These are phyloP conservation scores for Talaromyces sp. DNA, from an alignment of 2,329 filamentous ascomycete species.

Conservation along the genomic window DNA sequence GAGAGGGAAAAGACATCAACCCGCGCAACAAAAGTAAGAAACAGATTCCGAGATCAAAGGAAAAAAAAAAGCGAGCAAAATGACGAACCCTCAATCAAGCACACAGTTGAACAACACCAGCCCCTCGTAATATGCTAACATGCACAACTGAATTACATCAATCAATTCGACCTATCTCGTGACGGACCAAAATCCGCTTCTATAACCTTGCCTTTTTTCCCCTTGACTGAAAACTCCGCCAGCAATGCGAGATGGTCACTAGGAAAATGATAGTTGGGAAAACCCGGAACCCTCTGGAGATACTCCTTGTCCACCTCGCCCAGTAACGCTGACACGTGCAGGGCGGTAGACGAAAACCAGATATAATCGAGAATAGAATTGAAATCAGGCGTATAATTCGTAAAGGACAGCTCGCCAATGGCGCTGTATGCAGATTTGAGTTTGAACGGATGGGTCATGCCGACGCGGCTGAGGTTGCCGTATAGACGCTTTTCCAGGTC, in stretches of 20 bases:
- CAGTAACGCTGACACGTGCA: conserved; percentile 78
- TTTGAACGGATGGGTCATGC: conserved; percentile 92
- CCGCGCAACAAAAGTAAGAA: conserved; percentile 25
- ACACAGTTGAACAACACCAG: conserved; percentile 34
- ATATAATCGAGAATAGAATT: conserved; percentile 92
- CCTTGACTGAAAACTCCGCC: conserved; percentile 85
- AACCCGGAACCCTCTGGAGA: conserved; percentile 80
- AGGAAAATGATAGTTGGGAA: conserved; percentile 92
- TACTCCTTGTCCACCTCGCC: conserved; percentile 84
- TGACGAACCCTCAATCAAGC: conserved; percentile 25
- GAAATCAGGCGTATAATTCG: conserved; percentile 95
- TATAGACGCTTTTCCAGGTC: conserved; percentile 82
- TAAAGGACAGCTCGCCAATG: conserved; percentile 84
- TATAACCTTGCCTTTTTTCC: conserved; percentile 71
- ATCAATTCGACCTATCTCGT: conserved; percentile 31
- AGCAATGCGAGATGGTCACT: conserved; percentile 88
- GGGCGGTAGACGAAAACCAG: conserved; percentile 89
- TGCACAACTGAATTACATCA: conserved; percentile 31
- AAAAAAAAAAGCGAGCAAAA: conserved; percentile 27
- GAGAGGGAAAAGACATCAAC: conserved; percentile 2
- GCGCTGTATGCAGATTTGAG: conserved; percentile 85
- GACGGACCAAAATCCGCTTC: conserved; percentile 61
- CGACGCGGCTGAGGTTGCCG: conserved; percentile 86
- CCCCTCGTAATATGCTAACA: conserved; percentile 36
- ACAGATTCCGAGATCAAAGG: conserved; percentile 41